Base-by-base conservation (phyloP, 768 basidiomycete genomes). In the Tulasnella sp. region DNA sequence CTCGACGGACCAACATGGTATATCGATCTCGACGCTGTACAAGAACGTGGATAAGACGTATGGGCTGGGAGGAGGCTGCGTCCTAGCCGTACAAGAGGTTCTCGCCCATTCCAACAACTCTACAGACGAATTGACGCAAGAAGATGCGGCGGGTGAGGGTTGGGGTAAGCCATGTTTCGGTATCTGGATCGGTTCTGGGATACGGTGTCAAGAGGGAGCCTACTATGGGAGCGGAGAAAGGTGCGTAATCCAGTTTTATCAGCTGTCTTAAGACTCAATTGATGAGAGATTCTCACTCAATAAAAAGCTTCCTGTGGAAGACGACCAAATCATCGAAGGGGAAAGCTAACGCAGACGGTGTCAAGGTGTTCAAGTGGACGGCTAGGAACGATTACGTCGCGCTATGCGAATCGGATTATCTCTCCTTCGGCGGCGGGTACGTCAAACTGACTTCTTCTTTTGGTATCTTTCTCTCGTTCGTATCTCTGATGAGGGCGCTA, bases 1-100 rank as follows among this genome's bases (percentile, higher is more conserved):
- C 72, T 92, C 90, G 15, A 76, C 96, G 17, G 94, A 98, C 66
- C 92, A 96, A 66, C 87, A 98, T 64, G 94, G 94, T 0, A 92
- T 93, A 46, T 93, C 91, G 11, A 75, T 97, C 12, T 82, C 85
- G 46, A 96, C 94, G 0, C 77, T 97, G 4, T 97, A 96, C 69
- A 66, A 65, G 12, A 65, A 66, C 8, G 66, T 72, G 43, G 65
- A 67, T 11, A 61, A 59, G 53, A 41, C 66, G 65, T 17, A 53
- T 63, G 15, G 0, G 64, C 71, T 67, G 30, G 73, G 72, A 34
- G 75, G 78, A 1, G 80, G 80, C 3, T 68, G 66, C 45, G 63
- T 97, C 9, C 64, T 97, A 1, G 77, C 81, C 4, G 70, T 92
- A 1, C 76, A 75, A 44, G 92, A 92, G 64, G 72, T 79, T 0